These are phyloP conservation scores for Hypoxylon lienhwacheense DNA, from an alignment of 495 filamentous ascomycete species.

Conservation along the genomic window DNA sequence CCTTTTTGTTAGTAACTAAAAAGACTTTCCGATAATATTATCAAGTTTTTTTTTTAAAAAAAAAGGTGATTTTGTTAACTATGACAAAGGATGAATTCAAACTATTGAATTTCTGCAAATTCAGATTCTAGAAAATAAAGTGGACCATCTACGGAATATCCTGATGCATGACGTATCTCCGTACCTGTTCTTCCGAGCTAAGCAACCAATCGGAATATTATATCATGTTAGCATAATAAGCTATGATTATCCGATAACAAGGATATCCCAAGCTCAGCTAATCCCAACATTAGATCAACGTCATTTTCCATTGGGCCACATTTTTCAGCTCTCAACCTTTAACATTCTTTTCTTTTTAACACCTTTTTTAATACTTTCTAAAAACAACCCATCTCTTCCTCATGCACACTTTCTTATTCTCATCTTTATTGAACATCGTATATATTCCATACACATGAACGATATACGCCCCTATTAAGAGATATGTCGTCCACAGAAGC, in stretches of 20 bases:
- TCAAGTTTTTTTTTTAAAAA: too few relatives aligned
- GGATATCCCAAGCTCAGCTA: neutral
- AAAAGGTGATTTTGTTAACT: too few relatives aligned
- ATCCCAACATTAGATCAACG: conserved; percentile 8
- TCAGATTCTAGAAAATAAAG: conserved; percentile 39
- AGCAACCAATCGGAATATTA: neutral
- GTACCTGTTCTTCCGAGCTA: neutral
- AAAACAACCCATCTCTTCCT: too few relatives aligned
- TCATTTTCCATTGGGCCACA: conserved; percentile 27
- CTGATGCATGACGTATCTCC: neutral
- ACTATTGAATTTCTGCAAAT: conserved; percentile 16
- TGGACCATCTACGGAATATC: conserved; percentile 38
- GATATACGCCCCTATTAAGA: neutral
- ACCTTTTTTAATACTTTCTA: too few relatives aligned
- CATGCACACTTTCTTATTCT: too few relatives aligned
- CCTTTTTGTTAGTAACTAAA: too few relatives aligned
- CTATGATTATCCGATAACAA: conserved; percentile 10
- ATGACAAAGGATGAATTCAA: conserved; percentile 6
- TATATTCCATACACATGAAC: neutral
- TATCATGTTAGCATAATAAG: too few relatives aligned
- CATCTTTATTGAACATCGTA: too few relatives aligned
- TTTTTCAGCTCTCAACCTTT: conserved; percentile 24
- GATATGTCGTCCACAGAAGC: conserved; percentile 43
- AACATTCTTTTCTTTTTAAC: neutral
- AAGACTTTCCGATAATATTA: neutral